phyloP scores from a whole-genome alignment of 108 stramenopile genomes.

The Skeletonema menzelii region DNA sequence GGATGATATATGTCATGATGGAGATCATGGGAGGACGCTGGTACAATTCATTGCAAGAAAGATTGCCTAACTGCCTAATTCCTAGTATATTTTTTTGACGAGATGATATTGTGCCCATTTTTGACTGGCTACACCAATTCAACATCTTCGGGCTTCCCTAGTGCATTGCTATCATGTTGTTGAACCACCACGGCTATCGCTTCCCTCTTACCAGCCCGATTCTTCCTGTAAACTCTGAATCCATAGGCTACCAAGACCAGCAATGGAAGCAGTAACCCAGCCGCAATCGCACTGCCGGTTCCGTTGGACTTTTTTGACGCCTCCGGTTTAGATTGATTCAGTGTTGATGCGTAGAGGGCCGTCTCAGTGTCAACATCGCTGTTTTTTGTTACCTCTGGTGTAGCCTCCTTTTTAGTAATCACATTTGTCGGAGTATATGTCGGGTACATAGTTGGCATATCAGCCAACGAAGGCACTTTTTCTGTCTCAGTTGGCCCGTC shows the following conservation, averaged over 20 bases:
- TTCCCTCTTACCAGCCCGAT: background rate
- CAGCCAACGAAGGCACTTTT: too few relatives aligned
- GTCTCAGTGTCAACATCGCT: background rate
- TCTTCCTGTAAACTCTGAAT: background rate
- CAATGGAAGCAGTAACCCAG: background rate
- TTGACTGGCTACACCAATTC: background rate
- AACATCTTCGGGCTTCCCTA: background rate
- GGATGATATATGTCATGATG: conserved; percentile 66
- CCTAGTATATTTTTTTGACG: background rate
- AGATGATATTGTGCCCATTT: background rate
- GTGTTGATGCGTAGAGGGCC: background rate
- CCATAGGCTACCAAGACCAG: background rate
- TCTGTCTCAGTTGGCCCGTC: too few relatives aligned
- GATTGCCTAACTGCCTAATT: conserved; percentile 13
- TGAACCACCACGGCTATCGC: background rate
- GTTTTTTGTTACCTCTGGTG: background rate
- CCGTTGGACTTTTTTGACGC: background rate
- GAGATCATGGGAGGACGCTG: conserved; percentile 82
- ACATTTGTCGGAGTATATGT: too few relatives aligned
- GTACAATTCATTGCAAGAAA: conserved; percentile 78
- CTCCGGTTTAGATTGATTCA: background rate
- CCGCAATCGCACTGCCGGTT: background rate
- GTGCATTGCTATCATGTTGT: background rate
- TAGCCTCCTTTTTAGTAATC: too few relatives aligned
- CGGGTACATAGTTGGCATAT: too few relatives aligned